Percentiles rank a stretch among this genome's conserved stretches.
These are phyloP conservation scores for Globisporangium megalacanthum DNA, from an alignment of 352 stramenopile genomes.

Conservation along the genomic window DNA sequence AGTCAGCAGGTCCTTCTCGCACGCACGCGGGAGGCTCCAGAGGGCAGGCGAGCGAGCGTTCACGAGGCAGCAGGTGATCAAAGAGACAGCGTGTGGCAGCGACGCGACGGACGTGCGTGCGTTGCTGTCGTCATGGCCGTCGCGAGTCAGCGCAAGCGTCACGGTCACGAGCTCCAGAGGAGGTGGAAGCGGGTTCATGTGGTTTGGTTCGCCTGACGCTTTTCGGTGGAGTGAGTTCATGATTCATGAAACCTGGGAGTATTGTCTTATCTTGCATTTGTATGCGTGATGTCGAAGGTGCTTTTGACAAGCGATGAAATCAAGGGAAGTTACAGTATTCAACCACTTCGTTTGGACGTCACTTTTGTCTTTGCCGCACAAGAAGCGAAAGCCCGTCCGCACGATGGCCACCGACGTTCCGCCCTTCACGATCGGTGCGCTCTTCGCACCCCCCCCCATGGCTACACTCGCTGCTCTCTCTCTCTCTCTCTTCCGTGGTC, in stretches of 20 bases:
- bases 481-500: neutral
- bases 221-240: too few species aligned
- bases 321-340: too few species aligned
- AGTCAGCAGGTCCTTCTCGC: neutral
- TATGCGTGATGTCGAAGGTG: too few species aligned
- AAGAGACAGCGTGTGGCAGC: too few species aligned
- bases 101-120: neutral
- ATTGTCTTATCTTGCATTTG: too few species aligned
- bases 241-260: too few species aligned
- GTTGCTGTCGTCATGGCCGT: neutral
- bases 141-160: neutral
- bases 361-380: too few species aligned
- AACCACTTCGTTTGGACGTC: too few species aligned
- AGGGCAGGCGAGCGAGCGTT: neutral
- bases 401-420: conserved; percentile 19
- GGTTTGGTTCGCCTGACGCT: too few species aligned
- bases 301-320: neutral
- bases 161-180: conserved; percentile 1
- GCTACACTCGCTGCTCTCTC: neutral
- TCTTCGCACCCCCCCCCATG: too few species aligned
- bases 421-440: conserved; percentile 34
- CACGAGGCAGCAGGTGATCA: too few species aligned
- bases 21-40: too few species aligned
- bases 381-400: neutral
- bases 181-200: neutral